A percentile compares a stretch with the other conserved stretches of the same genome.
Evolutionary conservation across 805 yeast species (phyloP).

Genomic region (Metschnikowia lunata): DNA sequence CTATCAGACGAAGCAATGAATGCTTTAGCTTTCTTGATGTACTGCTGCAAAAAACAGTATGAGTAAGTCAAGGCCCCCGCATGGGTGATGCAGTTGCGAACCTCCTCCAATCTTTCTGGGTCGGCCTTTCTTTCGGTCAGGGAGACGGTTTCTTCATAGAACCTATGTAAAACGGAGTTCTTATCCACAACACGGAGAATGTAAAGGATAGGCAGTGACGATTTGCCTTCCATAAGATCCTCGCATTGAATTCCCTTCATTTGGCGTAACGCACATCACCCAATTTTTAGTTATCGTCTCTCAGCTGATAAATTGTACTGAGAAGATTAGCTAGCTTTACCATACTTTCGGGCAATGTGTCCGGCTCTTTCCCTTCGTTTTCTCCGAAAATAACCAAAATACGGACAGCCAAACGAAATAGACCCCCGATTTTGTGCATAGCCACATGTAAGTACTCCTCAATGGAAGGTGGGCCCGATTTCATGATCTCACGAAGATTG

Average conservation of each 20-base stretch:
- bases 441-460: conserved; percentile 73
- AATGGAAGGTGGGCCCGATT: conserved; percentile 21
- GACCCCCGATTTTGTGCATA: conserved; percentile 81
- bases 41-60: conserved; percentile 19
- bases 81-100: conserved; percentile 2
- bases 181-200: conserved; percentile 7
- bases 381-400: conserved; percentile 26
- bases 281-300: conserved; percentile 79
- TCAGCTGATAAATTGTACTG: conserved; percentile 82
- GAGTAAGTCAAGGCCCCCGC: conserved; percentile 27
- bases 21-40: conserved; percentile 19
- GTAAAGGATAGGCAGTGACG: conserved; percentile 82
- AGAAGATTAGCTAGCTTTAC: conserved; percentile 65
- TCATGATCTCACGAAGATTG: conserved; percentile 14
- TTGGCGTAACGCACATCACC: conserved; percentile 45
- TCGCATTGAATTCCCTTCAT: conserved; percentile 73
- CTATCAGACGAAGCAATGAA: neutral
- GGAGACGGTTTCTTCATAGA: conserved; percentile 18
- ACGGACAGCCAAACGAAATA: conserved; percentile 69
- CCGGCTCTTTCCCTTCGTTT: conserved; percentile 8
- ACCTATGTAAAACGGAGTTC: conserved; percentile 20
- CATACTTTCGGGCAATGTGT: conserved; percentile 18
- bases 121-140: conserved; percentile 12
- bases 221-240: conserved; percentile 85
- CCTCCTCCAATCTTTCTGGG: conserved; percentile 7